phyloP scores from a whole-genome alignment of 225 moss, liverwort and hornwort genomes.

The Bryoerythrophyllum caledonicum region DNA sequence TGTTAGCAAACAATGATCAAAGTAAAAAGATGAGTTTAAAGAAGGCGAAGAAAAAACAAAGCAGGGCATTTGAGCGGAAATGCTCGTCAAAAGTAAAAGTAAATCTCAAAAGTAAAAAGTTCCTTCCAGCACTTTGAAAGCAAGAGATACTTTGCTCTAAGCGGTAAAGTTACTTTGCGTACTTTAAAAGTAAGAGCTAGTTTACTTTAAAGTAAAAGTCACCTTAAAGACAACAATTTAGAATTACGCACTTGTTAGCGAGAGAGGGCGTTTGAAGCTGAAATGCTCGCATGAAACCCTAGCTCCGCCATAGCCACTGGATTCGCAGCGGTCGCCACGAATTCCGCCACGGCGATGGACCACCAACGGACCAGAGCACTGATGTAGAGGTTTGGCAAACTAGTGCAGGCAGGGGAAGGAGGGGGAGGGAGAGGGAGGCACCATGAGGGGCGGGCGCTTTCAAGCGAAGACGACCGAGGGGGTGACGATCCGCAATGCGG shows the following conservation, averaged over 20 bases:
- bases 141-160: too few species aligned
- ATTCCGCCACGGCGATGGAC: neutral
- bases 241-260: neutral
- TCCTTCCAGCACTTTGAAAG: too few species aligned
- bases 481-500: constrained; percentile 80
- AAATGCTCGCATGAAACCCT: neutral
- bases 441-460: constrained; percentile 91
- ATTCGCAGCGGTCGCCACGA: neutral
- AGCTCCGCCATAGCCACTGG: neutral
- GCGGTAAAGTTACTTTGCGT: too few species aligned
- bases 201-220: too few species aligned
- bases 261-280: neutral
- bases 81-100: too few species aligned
- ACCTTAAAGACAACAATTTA: too few species aligned
- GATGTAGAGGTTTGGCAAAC: neutral
- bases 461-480: constrained; percentile 78
- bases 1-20: neutral
- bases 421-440: neutral
- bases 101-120: too few species aligned
- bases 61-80: neutral
- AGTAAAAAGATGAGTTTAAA: too few species aligned
- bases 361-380: neutral
- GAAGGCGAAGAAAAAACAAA: neutral
- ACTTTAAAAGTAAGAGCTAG: too few species aligned
- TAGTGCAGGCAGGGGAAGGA: neutral